Evolutionary conservation across 108 stramenopile genomes (phyloP).

Genomic region (Skeletonema tropicum): DNA sequence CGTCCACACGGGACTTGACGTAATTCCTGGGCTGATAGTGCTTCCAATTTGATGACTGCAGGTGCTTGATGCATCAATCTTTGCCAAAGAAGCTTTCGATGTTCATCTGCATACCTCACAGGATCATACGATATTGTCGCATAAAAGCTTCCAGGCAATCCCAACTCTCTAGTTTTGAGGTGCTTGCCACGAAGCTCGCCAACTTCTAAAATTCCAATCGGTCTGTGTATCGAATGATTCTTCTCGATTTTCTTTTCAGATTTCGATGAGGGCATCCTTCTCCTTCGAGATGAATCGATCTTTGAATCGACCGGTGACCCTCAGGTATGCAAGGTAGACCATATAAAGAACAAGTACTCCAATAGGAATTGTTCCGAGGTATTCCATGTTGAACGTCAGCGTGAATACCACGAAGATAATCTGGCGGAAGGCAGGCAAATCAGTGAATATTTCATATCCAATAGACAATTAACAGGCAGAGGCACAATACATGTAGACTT

Average conservation of each 20-base stretch:
- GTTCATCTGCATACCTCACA: constrained; percentile 49
- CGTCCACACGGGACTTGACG: constrained; percentile 71
- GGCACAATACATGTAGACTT: constrained; percentile 39
- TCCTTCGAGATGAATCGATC: constrained; percentile 63
- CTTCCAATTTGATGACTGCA: constrained; percentile 62
- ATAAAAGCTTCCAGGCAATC: constrained; percentile 74
- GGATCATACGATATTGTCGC: constrained; percentile 69
- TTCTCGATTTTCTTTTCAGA: constrained; percentile 52
- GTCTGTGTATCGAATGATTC: constrained; percentile 62
- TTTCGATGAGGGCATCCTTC: constrained; percentile 54
- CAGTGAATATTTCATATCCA: neutral
- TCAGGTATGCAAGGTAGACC: constrained; percentile 51
- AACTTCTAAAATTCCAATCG: constrained; percentile 60
- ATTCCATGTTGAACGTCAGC: constrained; percentile 48
- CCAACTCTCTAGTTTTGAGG: constrained; percentile 68
- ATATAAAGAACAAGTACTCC: constrained; percentile 55
- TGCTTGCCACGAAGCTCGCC: constrained; percentile 60
- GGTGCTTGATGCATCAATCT: constrained; percentile 56
- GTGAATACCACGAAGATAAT: constrained; percentile 41
- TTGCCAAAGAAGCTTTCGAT: constrained; percentile 32
- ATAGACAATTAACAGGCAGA: neutral
- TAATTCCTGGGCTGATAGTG: constrained; percentile 59
- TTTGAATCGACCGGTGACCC: constrained; percentile 46
- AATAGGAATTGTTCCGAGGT: constrained; percentile 55
- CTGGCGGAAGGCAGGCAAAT: constrained; percentile 7